These are phyloP conservation scores for Calonectria crousiana DNA, from an alignment of 2,329 filamentous ascomycete species.

Conservation along the genomic window DNA sequence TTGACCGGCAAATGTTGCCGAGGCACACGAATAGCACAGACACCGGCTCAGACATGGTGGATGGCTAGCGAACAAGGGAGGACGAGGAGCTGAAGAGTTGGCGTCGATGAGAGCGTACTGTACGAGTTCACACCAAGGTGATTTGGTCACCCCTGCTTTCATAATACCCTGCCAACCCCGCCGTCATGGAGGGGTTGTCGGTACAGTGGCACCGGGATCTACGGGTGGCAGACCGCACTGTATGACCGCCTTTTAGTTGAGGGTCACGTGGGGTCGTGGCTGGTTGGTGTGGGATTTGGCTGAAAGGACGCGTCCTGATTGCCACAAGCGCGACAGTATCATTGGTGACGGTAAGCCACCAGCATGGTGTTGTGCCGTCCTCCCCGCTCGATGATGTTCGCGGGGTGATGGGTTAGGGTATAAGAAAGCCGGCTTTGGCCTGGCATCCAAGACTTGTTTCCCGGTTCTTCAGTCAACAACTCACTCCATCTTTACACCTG, in stretches of 20 bases:
- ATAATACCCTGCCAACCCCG: constrained; percentile 40
- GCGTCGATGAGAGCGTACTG: constrained; percentile 33
- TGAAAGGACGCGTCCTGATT: constrained; percentile 35
- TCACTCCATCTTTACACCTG: neutral
- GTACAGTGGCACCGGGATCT: constrained; percentile 1
- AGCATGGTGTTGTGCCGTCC: constrained; percentile 31
- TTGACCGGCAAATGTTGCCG: constrained; percentile 94
- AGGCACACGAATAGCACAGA: constrained; percentile 95
- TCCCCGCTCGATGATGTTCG: constrained; percentile 5
- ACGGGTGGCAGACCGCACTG: constrained; percentile 17
- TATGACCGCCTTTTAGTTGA: neutral
- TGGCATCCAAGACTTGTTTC: constrained; percentile 9
- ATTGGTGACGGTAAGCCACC: constrained; percentile 35
- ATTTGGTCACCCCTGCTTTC: constrained; percentile 41
- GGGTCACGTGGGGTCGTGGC: constrained; percentile 38
- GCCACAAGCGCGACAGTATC: constrained; percentile 35
- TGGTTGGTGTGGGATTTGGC: constrained; percentile 31
- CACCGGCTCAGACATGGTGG: constrained; percentile 57
- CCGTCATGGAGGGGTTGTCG: constrained; percentile 42
- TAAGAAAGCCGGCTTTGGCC: constrained; percentile 28
- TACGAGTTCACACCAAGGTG: constrained; percentile 38
- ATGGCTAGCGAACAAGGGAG: constrained; percentile 12
- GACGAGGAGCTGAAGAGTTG: constrained; percentile 18
- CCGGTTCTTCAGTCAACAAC: constrained; percentile 4
- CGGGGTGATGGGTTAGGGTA: constrained; percentile 25